phyloP scores from a whole-genome alignment of 495 filamentous ascomycete genomes.

The Chlorociboria aeruginascens region DNA sequence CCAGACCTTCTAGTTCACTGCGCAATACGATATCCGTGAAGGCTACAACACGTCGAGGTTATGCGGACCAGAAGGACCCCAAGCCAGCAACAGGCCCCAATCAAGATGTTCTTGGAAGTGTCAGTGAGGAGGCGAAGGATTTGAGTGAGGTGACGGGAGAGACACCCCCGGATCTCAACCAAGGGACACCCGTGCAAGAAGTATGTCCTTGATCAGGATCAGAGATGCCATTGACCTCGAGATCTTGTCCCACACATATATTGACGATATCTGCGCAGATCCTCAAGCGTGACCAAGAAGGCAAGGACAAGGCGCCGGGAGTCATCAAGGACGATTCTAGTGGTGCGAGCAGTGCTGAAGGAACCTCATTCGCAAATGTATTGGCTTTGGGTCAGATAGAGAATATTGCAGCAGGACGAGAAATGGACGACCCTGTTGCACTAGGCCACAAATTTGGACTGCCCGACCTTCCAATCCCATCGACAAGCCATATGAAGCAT shows the following conservation, averaged over 20 bases:
- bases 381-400: constrained; percentile 14
- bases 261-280: constrained; percentile 34
- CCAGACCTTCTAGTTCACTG: constrained; percentile 23
- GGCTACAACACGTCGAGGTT: constrained; percentile 13
- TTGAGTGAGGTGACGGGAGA: constrained; percentile 42
- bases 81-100: constrained; percentile 33
- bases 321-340: constrained; percentile 47
- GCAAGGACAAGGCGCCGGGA: constrained; percentile 52
- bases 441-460: constrained; percentile 63
- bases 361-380: constrained; percentile 15
- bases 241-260: background rate
- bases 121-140: constrained; percentile 53
- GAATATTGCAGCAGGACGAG: constrained; percentile 13
- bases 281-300: constrained; percentile 49
- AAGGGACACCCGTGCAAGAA: constrained; percentile 54
- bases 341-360: constrained; percentile 9
- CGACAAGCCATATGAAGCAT: constrained; percentile 50
- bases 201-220: constrained; percentile 26
- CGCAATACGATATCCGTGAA: constrained; percentile 7
- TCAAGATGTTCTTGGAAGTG: constrained; percentile 43
- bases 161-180: constrained; percentile 44
- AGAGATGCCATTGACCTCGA: constrained; percentile 4
- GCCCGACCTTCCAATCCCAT: constrained; percentile 51
- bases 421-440: constrained; percentile 17
- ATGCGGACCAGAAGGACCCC: constrained; percentile 28